A percentile compares a stretch with the other conserved stretches of the same genome.
phyloP scores from a whole-genome alignment of 2,329 filamentous ascomycete genomes.

The Graphilbum ipis-grandicollis region DNA sequence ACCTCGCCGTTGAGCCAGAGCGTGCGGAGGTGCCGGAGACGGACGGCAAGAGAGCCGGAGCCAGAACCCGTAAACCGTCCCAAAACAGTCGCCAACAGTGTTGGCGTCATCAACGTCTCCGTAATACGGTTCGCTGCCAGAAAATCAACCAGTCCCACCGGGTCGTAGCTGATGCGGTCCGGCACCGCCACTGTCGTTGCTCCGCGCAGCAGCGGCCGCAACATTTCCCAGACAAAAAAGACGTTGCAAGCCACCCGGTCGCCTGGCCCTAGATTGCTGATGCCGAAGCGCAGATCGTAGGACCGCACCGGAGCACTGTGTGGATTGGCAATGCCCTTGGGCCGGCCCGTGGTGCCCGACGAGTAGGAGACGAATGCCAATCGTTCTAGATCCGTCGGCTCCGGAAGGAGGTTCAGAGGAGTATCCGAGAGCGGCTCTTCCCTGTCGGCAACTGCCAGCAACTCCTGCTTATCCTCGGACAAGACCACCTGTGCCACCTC shows the following conservation, averaged over 20 bases:
- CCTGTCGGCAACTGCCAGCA: not conserved
- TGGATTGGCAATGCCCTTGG: conserved; percentile 70
- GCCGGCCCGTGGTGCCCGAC: conserved; percentile 59
- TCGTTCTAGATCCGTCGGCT: conserved; percentile 52
- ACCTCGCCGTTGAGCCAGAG: conserved; percentile 75
- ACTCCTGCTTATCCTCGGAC: conserved; percentile 22
- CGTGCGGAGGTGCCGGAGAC: conserved; percentile 48
- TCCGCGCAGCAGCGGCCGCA: conserved; percentile 58
- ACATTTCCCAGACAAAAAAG: conserved; percentile 74
- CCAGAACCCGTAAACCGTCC: conserved; percentile 36
- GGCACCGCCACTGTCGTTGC: conserved; percentile 61
- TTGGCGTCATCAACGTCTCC: conserved; percentile 73
- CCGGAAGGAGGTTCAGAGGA: conserved; percentile 32
- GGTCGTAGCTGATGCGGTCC: conserved; percentile 63
- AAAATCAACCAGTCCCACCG: conserved; percentile 53
- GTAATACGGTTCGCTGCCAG: conserved; percentile 50
- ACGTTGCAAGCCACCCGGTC: conserved; percentile 78
- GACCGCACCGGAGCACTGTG: conserved; percentile 58
- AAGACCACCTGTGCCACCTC: conserved; percentile 47
- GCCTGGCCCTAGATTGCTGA: conserved; percentile 52
- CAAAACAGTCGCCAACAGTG: conserved; percentile 57
- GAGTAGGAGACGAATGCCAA: conserved; percentile 71
- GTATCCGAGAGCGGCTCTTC: too few species aligned
- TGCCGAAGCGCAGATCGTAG: conserved; percentile 52
- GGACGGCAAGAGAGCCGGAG: conserved; percentile 32